Conservation (phyloP, 306 rosid genomes). For the Fragaria vesca region DNA sequence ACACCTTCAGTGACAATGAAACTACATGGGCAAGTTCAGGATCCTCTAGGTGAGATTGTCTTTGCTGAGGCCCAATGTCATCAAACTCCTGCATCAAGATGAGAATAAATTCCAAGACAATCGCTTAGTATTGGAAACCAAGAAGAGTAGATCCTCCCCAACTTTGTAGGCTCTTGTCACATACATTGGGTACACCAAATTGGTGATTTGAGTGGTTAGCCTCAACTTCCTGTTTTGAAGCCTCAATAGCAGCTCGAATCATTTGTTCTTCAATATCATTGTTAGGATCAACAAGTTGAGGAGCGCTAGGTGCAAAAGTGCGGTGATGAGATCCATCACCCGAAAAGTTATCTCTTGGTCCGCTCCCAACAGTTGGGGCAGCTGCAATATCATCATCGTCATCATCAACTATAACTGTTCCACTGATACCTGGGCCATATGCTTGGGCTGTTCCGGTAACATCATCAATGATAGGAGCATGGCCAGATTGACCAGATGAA, state of each 20-base stretch:
- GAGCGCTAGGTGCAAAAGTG: slow-evolving; percentile 50
- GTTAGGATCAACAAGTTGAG: slow-evolving; percentile 42
- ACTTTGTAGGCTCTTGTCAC: slow-evolving; percentile 27
- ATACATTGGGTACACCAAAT: slow-evolving; percentile 47
- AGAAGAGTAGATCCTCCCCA: slow-evolving; percentile 23
- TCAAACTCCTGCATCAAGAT: slow-evolving; percentile 50
- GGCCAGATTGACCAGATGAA: slow-evolving; percentile 51
- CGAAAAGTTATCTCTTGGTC: slow-evolving; percentile 19
- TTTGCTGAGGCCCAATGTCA: slow-evolving; percentile 47
- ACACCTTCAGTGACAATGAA: slow-evolving; percentile 75
- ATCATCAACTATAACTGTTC: slow-evolving; percentile 50
- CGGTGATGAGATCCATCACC: slow-evolving; percentile 40
- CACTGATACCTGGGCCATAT: slow-evolving; percentile 48
- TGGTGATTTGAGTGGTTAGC: slow-evolving; percentile 43
- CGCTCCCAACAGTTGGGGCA: slow-evolving; percentile 38
- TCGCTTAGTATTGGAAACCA: slow-evolving; percentile 20
- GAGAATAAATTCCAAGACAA: slow-evolving; percentile 29
- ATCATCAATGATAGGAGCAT: slow-evolving; percentile 60
- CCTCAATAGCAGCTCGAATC: slow-evolving; percentile 94
- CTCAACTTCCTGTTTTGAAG: slow-evolving; percentile 73
- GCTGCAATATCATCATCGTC: slow-evolving; percentile 45
- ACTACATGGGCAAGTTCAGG: slow-evolving; percentile 82
- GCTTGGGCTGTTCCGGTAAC: slow-evolving; percentile 56
- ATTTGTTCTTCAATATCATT: slow-evolving; percentile 96
- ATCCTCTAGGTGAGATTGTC: slow-evolving; percentile 57